These are phyloP conservation scores for Russula emetica DNA, from an alignment of 768 basidiomycete species.

Conservation along the genomic window DNA sequence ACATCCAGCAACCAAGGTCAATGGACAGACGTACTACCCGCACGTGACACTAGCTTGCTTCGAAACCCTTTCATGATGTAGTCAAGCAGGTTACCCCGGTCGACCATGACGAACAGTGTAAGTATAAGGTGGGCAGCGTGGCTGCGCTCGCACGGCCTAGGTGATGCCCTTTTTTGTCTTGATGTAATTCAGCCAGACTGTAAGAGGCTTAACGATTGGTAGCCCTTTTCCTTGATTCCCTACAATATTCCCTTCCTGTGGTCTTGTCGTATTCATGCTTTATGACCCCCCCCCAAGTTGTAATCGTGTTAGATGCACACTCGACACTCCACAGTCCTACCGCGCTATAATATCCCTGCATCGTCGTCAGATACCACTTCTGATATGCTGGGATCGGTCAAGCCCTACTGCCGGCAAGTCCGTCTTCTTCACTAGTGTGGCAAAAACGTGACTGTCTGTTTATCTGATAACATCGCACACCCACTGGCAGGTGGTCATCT, in stretches of 20 bases:
- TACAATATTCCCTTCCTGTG: neutral
- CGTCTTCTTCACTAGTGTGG: constrained; percentile 20
- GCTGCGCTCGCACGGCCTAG: too few relatives aligned
- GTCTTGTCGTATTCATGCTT: neutral
- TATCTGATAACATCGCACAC: constrained; percentile 18
- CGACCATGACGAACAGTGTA: too few relatives aligned
- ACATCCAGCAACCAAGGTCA: neutral
- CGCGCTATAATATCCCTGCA: too few relatives aligned
- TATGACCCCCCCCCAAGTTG: too few relatives aligned
- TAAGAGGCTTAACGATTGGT: constrained; percentile 71
- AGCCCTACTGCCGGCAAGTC: constrained; percentile 80
- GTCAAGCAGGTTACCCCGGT: too few relatives aligned
- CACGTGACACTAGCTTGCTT: too few relatives aligned
- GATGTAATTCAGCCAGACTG: too few relatives aligned
- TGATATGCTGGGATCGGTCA: constrained; percentile 80
- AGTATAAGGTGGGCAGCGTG: too few relatives aligned
- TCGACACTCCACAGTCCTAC: too few relatives aligned
- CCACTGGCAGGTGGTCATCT: constrained; percentile 90
- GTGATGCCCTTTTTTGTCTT: too few relatives aligned
- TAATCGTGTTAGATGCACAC: neutral
- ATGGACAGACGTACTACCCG: neutral
- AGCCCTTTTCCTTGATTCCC: constrained; percentile 14
- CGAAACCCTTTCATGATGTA: too few relatives aligned
- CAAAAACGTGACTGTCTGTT: neutral
- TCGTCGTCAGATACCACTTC: constrained; percentile 56